Conservation (phyloP, 371 early-diverging fungal genomes). For the Catenaria anguillulae region DNA sequence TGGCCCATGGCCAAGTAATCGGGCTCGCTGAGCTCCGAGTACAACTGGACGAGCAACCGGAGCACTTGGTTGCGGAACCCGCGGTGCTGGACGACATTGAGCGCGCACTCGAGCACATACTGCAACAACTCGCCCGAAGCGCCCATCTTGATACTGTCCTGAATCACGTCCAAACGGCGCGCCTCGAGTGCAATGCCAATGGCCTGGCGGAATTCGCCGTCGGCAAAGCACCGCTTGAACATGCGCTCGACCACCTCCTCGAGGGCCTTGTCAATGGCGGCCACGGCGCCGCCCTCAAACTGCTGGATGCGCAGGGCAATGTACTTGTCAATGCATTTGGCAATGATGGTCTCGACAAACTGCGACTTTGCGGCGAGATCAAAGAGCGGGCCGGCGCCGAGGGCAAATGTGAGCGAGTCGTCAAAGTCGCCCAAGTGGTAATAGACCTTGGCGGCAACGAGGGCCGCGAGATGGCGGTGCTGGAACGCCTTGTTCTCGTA, state of each 20-base stretch:
- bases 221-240: conserved; percentile 77
- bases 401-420: conserved; percentile 83
- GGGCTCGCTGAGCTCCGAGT: conserved; percentile 56
- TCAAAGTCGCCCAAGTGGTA: conserved; percentile 88
- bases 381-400: conserved; percentile 84
- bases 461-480: conserved; percentile 75
- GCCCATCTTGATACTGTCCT: conserved; percentile 59
- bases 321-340: conserved; percentile 81
- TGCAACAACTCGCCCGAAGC: conserved; percentile 50
- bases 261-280: conserved; percentile 55
- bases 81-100: conserved; percentile 64
- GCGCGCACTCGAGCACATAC: conserved; percentile 62
- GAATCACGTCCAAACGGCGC: conserved; percentile 71
- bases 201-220: conserved; percentile 75
- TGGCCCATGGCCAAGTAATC: conserved; percentile 83
- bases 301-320: conserved; percentile 49
- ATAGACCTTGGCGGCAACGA: conserved; percentile 91
- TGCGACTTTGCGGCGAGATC: conserved; percentile 59
- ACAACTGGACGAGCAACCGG: conserved; percentile 64
- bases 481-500: conserved; percentile 77
- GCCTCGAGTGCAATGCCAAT: conserved; percentile 91
- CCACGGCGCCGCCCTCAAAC: conserved; percentile 24
- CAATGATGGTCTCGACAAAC: conserved; percentile 84
- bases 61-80: conserved; percentile 68
- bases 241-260: conserved; percentile 81